Conservation (phyloP, 352 stramenopile species). For the Pythium aphanidermatum region DNA sequence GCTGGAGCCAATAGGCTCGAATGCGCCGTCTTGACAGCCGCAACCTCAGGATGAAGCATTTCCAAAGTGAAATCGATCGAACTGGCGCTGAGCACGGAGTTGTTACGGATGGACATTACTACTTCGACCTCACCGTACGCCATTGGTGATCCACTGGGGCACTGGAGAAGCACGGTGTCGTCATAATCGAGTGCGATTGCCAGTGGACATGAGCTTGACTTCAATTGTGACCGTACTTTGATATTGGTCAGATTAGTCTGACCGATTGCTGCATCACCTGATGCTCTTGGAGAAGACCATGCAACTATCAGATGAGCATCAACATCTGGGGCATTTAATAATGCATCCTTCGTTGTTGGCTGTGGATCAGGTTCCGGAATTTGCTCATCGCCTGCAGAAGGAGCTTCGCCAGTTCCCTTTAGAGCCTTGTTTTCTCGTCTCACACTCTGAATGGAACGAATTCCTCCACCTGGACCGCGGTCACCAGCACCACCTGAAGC, state of each 20-base stretch:
- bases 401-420: constrained; percentile 20
- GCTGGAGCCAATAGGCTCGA: constrained; percentile 16
- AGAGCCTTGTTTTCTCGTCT: constrained; percentile 79
- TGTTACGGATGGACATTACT: constrained; percentile 71
- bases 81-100: constrained; percentile 34
- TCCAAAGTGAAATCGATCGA: constrained; percentile 76
- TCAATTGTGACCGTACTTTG: constrained; percentile 41
- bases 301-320: constrained; percentile 65
- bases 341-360: constrained; percentile 48
- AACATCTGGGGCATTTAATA: constrained; percentile 40
- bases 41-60: constrained; percentile 61
- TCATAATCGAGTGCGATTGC: constrained; percentile 65
- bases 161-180: constrained; percentile 27
- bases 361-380: constrained; percentile 28
- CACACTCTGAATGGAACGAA: constrained; percentile 84
- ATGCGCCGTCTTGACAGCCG: constrained; percentile 8
- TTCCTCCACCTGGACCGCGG: constrained; percentile 31
- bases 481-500: constrained; percentile 12
- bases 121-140: constrained; percentile 62
- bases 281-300: constrained; percentile 40
- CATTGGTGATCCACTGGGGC: neutral
- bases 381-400: neutral
- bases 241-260: constrained; percentile 62
- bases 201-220: constrained; percentile 48
- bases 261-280: constrained; percentile 30